Base-by-base conservation (phyloP, 192 early-diverging fungal species). In the Borealophlyctis nickersoniae region DNA sequence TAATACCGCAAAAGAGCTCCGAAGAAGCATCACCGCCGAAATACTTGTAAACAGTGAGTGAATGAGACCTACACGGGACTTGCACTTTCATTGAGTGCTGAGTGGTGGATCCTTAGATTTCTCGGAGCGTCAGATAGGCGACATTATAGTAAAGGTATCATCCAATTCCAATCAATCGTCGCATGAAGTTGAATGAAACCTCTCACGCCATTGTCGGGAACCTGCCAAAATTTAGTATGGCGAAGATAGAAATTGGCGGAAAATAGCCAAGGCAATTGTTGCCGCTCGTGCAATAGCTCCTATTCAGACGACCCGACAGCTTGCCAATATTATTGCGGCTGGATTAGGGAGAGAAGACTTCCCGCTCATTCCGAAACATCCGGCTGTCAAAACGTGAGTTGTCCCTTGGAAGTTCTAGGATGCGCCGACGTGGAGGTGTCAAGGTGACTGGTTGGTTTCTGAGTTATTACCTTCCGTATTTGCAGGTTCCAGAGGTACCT, bases 191-290 rank as follows among this genome's bases (percentile, higher is more conserved):
- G 9, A n/a, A 45, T 45, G 39, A 7, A 45, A 13, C 39, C 39
- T 45, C 39, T n/a, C n/a, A n/a, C n/a, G n/a, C n/a, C n/a, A n/a
- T n/a, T n/a, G n/a, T n/a, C n/a, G n/a, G n/a, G n/a, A n/a, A n/a
- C n/a, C n/a, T n/a, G n/a, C n/a, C n/a, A n/a, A n/a, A n/a, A n/a
- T n/a, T n/a, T n/a, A 76, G 57, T 85, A 83, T 56, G 87, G 89
- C 49, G 88, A 88, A 51, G 90, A 92, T 58, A 73, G 83, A 29
- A 70, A 75, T 27, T 77, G 81, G 13, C 65, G 73, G 2, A 76
- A 73, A 36, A 87, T 92, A 49, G 88, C 87, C 2, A 65, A 61
- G 14, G 83, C 80, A 29, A 90, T 92, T 51, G 79, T 81, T 11
- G 59, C 67, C 35, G 77, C 80, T 11, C 78, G 89, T 2, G 58